Base-by-base conservation (phyloP, 176 grass and related monocot genomes). In the Musa acuminata region DNA sequence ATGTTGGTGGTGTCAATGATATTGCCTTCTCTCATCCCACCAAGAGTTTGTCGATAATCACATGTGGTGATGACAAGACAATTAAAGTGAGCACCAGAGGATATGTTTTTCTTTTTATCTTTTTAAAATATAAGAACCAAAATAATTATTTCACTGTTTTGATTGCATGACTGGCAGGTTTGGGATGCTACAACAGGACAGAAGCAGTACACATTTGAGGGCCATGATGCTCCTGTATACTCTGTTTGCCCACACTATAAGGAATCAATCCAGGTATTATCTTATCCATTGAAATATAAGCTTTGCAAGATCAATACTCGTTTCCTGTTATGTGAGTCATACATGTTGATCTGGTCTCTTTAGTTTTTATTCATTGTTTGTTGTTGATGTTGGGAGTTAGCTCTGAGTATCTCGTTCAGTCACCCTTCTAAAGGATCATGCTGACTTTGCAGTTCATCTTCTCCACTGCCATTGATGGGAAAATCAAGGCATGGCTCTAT, bases 401-500 rank as follows among this genome's bases (percentile, higher is more conserved):
- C 3, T 43, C 4, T 43, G 35, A 43, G 4, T 43, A 43, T 43
- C 35, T 43, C 35, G 35, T 43, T 43, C 35, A 43, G 35, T 43
- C 35, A 43, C 35, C 35, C 4, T 43, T 43, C 4, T 43, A 5
- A 43, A 43, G 35, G 35, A 43, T 43, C 35, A 43, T 43, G 35
- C 35, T 43, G 35, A 43, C 4, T 6, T 43, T 84, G 76, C 77
- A 99, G 96, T 99, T 99, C 83, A 99, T 99, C 78, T 99, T 99
- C 81, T 99, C 96, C 50, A 99, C 96, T 6, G 91, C 96, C 16
- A 95, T 99, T 51, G 96, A 99, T 79, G 96, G 96, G 50, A 99
- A 99, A 91, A 99, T 99, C 69, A 99, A 99, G 78, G 96, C 96
- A 80, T 99, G 96, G 96, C 62, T 99, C 19, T 99, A 99, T 74